Percentiles rank a stretch among this genome's conserved stretches.
Evolutionary conservation across 2,329 filamentous ascomycete genomes (phyloP).

Genomic region (Ilyonectria sp.): DNA sequence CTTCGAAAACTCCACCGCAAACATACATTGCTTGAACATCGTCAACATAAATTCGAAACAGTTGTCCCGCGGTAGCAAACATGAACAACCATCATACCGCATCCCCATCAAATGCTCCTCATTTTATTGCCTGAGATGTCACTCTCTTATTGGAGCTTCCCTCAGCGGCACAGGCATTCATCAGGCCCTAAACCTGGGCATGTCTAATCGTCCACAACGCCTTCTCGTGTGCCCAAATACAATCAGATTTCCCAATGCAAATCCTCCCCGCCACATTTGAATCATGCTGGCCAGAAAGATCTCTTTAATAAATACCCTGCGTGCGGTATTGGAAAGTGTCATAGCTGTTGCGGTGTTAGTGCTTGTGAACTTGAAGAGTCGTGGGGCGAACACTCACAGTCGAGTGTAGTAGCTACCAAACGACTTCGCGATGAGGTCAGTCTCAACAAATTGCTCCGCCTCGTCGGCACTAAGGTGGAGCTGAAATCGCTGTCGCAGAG

Average conservation of each 20-base stretch:
- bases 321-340: conserved; percentile 91
- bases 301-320: conserved; percentile 83
- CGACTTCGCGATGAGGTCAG: conserved; percentile 84
- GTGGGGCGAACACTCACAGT: conserved; percentile 69
- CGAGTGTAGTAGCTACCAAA: conserved; percentile 90
- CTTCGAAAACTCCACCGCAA: not conserved
- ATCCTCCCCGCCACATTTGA: conserved; percentile 24
- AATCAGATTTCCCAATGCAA: conserved; percentile 40
- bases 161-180: conserved; percentile 14
- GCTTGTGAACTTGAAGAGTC: not conserved
- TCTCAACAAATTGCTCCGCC: conserved; percentile 85
- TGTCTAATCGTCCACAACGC: conserved; percentile 49
- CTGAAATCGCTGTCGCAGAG: conserved; percentile 82
- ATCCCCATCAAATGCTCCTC: conserved; percentile 16
- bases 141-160: not conserved
- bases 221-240: conserved; percentile 44
- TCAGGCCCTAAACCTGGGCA: conserved; percentile 28
- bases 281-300: conserved; percentile 11
- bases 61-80: conserved; percentile 8
- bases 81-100: not conserved
- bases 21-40: conserved; percentile 13
- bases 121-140: conserved; percentile 10
- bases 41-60: conserved; percentile 23
- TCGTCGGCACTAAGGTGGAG: conserved; percentile 87
- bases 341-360: conserved; percentile 67